A percentile compares a stretch with the other conserved stretches of the same genome.
These are phyloP conservation scores for Nemania sp. DNA, from an alignment of 2,329 filamentous ascomycete species.

Conservation along the genomic window DNA sequence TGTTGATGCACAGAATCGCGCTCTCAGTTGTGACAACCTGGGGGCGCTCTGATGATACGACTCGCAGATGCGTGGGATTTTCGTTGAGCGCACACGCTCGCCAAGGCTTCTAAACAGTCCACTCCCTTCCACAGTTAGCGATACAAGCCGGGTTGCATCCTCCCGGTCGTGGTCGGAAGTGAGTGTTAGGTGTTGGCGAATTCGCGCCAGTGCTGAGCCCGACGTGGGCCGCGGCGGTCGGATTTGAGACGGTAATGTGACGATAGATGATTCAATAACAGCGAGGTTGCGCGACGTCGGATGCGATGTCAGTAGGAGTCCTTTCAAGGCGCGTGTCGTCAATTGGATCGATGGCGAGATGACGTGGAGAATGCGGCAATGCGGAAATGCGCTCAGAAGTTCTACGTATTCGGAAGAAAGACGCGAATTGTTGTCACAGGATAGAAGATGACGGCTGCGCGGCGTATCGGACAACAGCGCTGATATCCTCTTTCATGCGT, in stretches of 20 bases:
- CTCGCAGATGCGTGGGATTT: background rate
- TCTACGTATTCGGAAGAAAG: conserved; percentile 3
- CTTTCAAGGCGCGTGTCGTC: conserved; percentile 22
- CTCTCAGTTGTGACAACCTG: no score
- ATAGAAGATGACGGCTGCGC: no score
- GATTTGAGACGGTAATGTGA: no score
- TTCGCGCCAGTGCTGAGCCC: conserved; percentile 6
- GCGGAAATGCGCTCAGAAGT: conserved; percentile 12
- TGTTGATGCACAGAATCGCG: no score
- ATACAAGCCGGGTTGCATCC: conserved; percentile 26
- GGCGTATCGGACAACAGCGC: no score
- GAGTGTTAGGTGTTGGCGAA: conserved; percentile 9
- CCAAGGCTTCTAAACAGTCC: conserved; percentile 13
- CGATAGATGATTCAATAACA: no score
- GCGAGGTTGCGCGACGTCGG: background rate
- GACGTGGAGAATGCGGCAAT: conserved; percentile 24
- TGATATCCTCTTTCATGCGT: no score
- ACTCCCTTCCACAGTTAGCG: conserved; percentile 28
- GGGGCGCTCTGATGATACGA: no score
- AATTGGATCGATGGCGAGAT: conserved; percentile 15
- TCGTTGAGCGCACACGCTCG: background rate
- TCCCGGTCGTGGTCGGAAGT: conserved; percentile 14
- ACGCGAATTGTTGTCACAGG: background rate
- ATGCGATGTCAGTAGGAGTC: conserved; percentile 12
- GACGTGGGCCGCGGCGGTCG: background rate